Evolutionary conservation across 441 rosid genomes (phyloP).

Genomic region (Pelargonium citronellum): DNA sequence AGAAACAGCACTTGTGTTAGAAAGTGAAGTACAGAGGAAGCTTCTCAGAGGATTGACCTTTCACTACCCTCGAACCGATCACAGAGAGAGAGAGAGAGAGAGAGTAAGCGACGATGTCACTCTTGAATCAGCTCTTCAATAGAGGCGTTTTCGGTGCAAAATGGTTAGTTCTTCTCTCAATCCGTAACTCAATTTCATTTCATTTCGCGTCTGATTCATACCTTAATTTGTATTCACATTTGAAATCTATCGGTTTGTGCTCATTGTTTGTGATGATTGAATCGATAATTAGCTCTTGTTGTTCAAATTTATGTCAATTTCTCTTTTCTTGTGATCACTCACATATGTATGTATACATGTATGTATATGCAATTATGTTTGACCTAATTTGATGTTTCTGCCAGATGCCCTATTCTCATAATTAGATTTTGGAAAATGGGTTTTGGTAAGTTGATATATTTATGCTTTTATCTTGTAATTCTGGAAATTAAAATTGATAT

Average conservation of each 20-base stretch:
- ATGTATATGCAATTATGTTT: too few species aligned
- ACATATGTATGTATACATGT: too few species aligned
- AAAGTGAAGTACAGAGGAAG: not conserved
- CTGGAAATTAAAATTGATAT: not conserved
- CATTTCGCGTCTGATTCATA: not conserved
- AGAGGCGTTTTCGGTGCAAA: conserved; percentile 85
- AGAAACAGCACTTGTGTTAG: too few species aligned
- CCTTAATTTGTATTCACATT: not conserved
- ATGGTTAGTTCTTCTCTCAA: conserved; percentile 38
- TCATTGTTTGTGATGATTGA: not conserved
- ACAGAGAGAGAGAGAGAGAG: not conserved
- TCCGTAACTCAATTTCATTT: not conserved
- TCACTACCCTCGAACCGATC: not conserved
- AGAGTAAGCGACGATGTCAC: conserved; percentile 48
- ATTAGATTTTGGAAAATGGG: conserved; percentile 17
- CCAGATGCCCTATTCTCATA: not conserved
- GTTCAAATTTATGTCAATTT: not conserved
- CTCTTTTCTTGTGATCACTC: too few species aligned
- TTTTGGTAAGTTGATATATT: conserved; percentile 8
- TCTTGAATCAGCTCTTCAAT: conserved; percentile 87
- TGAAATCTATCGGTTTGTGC: not conserved
- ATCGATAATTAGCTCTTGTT: not conserved
- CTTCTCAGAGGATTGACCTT: not conserved
- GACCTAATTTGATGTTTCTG: not conserved
- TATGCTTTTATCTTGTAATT: not conserved